Percentiles rank a stretch among this genome's conserved stretches.
phyloP scores from a whole-genome alignment of 495 filamentous ascomycete species.

The Trichoderma orchidacearum region DNA sequence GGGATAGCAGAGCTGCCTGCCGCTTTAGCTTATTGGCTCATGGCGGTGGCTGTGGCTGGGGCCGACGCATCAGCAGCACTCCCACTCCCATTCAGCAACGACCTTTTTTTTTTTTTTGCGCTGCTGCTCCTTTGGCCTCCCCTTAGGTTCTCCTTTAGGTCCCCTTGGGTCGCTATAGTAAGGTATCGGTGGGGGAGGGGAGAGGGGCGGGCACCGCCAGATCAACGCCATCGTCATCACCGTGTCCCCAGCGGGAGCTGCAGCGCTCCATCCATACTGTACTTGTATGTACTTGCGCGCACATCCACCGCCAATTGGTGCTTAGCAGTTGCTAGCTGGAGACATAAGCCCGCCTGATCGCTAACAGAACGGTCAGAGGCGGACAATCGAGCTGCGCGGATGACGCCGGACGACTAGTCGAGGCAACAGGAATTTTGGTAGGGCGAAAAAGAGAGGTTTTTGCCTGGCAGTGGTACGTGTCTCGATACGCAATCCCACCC shows the following conservation, averaged over 20 bases:
- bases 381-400: too few species aligned
- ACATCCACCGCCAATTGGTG: not conserved
- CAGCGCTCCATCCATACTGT: not conserved
- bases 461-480: not conserved
- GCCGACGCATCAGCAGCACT: not conserved
- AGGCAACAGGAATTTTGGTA: not conserved
- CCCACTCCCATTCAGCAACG: too few species aligned
- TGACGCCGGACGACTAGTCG: not conserved
- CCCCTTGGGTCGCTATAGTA: not conserved
- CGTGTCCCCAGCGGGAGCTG: not conserved
- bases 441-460: not conserved
- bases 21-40: not conserved
- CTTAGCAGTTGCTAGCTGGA: not conserved
- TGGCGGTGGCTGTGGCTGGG: not conserved
- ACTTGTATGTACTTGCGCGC: not conserved
- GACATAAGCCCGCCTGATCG: not conserved
- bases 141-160: not conserved
- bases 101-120: too few species aligned
- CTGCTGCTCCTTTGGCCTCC: not conserved
- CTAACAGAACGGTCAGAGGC: not conserved
- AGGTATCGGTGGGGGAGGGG: not conserved
- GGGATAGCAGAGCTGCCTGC: not conserved
- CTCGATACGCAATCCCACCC: not conserved
- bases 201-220: not conserved
- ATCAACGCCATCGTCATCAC: slow-evolving; percentile 1